Percentiles rank a stretch among this genome's conserved stretches.
These are phyloP conservation scores for Ogataea paraovalis DNA, from an alignment of 805 yeast genomes.

Conservation along the genomic window DNA sequence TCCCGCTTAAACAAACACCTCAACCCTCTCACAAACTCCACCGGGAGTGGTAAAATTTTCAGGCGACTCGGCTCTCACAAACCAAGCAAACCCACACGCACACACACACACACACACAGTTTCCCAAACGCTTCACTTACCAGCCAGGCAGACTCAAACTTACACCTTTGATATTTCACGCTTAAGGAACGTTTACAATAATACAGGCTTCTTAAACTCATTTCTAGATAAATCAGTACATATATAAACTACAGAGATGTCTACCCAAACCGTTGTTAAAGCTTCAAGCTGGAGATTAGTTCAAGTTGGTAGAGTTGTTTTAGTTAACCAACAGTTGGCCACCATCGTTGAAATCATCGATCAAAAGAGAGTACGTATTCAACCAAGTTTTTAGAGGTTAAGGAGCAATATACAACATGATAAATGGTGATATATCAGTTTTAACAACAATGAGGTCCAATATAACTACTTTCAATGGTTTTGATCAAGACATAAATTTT, in stretches of 20 bases:
- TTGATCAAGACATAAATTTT: no score
- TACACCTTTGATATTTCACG: neutral
- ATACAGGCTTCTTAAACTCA: neutral
- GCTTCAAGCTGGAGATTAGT: slow-evolving; percentile 99
- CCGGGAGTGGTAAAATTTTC: neutral
- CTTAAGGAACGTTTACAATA: no score
- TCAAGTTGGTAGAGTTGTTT: slow-evolving; percentile 98
- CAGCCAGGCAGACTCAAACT: no score
- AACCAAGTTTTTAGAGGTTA: neutral
- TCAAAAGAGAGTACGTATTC: slow-evolving; percentile 89
- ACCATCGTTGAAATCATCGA: slow-evolving; percentile 97
- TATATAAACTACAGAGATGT: slow-evolving; percentile 40
- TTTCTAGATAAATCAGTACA: neutral
- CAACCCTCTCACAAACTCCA: neutral
- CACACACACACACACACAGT: neutral
- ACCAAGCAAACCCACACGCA: neutral
- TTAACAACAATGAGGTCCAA: no score
- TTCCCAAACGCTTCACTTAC: neutral
- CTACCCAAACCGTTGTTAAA: slow-evolving; percentile 57
- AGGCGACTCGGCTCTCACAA: neutral
- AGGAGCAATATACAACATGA: no score
- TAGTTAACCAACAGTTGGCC: slow-evolving; percentile 90
- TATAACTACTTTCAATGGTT: no score
- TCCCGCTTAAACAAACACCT: neutral
- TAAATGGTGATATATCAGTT: no score